Evolutionary conservation across 1,139 yeast genomes (phyloP), one percentile per base, ranked within the genome.

Genomic region (Pichia sp.): DNA sequence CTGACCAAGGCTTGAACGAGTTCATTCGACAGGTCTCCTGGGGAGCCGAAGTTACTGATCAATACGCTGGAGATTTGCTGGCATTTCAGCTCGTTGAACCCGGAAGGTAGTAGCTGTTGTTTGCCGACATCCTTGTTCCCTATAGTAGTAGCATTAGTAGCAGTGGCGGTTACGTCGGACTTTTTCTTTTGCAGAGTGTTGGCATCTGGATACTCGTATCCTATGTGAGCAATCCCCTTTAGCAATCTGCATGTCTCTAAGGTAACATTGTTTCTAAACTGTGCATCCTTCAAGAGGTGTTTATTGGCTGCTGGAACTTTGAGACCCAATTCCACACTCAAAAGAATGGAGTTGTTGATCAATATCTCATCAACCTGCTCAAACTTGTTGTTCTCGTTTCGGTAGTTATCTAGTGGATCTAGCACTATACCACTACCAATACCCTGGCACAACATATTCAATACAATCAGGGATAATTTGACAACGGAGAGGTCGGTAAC

Each of bases 281-380:
- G 92, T 2, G 96, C 95, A 66, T 91, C 96, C 61, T 82, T 80
- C 52, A 85, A 73, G 64, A 86, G 81, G 62, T 85, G 84, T 48
- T 75, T 78, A 49, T 84, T 81, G 12, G 52, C 53, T 41, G 44
- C 56, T 34, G 59, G 57, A 7, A 49, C 49, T 63, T 86, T 85
- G 64, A 89, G 85, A 10, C 96, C 91, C 52, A 91, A 74, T 67
- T 89, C 95, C 73, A 91, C 87, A 49, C 85, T 78, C 55, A 89
- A 72, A 53, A 86, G 81, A 8, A 91, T 79, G 43, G 83, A 77
- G 61, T 85, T 86, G 52, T 84, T 83, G 70, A 87, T 80, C 56
- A 92, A 75, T 49, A 79, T 68, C 7, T 79, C 80, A 45, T 77
- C 75, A 17, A 85, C 83, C 64, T 83, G 83, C 38, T 74, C 75